Evolutionary conservation across 2,329 filamentous ascomycete genomes (phyloP).

Genomic region (Colletotrichum sp.): DNA sequence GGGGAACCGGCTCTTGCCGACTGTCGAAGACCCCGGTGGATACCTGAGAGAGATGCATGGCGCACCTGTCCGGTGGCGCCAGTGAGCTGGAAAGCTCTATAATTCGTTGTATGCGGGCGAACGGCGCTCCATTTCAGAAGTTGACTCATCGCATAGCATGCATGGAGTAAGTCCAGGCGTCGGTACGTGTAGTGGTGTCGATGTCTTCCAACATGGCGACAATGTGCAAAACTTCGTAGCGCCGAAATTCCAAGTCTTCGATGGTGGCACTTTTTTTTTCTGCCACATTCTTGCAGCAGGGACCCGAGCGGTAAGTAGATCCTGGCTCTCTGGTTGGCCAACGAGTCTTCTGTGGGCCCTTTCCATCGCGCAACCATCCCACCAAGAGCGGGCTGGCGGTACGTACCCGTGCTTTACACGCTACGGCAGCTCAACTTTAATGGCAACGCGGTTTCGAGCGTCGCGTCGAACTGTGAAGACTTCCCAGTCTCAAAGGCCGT

Average conservation of each 20-base stretch:
- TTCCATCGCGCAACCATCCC: neutral
- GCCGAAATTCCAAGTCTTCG: neutral
- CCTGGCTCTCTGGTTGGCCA: neutral
- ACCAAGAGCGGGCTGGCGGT: neutral
- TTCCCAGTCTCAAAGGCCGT: neutral
- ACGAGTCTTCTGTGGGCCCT: neutral
- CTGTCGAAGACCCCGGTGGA: constrained; percentile 68
- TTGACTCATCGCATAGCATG: constrained; percentile 23
- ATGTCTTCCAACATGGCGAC: neutral
- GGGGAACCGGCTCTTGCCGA: constrained; percentile 37
- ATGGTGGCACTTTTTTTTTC: constrained; percentile 17
- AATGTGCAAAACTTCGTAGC: neutral
- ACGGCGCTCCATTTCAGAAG: constrained; percentile 10
- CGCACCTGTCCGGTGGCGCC: neutral
- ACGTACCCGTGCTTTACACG: neutral
- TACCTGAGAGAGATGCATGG: constrained; percentile 62
- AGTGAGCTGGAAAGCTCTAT: neutral
- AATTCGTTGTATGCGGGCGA: neutral
- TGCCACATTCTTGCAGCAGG: constrained; percentile 8
- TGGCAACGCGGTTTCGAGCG: constrained; percentile 12
- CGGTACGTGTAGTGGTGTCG: neutral
- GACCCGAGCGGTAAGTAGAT: constrained; percentile 7
- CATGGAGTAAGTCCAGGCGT: neutral
- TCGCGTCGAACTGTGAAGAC: neutral
- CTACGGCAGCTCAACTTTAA: neutral